Conservation (phyloP, 1,284 basidiomycete species). For the Mycena sp. region DNA sequence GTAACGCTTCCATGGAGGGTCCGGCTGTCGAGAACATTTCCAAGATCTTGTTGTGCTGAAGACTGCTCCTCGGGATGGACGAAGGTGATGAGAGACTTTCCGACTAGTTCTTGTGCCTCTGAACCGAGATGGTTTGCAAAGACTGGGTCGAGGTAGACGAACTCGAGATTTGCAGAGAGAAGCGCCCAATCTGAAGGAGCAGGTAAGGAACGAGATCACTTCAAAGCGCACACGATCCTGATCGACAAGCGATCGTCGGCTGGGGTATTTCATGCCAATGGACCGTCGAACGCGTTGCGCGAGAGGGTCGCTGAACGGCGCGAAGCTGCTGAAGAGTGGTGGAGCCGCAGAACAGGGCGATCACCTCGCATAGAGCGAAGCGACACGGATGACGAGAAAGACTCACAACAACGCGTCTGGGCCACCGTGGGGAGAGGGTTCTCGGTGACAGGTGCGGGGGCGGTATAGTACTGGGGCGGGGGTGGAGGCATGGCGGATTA, state of each 20-base stretch:
- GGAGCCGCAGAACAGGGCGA: conserved; percentile 2
- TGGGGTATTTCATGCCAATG: background rate
- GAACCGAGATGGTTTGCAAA: conserved; percentile 81
- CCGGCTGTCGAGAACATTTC: conserved; percentile 81
- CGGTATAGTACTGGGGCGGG: conserved; percentile 40
- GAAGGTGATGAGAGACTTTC: conserved; percentile 84
- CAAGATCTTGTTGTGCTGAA: conserved; percentile 82
- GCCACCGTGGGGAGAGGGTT: conserved; percentile 64
- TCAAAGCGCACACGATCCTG: conserved; percentile 40
- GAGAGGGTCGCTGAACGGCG: background rate
- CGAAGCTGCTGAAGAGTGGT: background rate
- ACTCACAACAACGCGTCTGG: conserved; percentile 81
- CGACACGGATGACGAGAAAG: conserved; percentile 34
- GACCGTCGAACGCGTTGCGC: conserved; percentile 27
- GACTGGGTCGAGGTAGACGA: conserved; percentile 92
- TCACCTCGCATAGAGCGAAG: conserved; percentile 27
- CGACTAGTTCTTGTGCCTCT: conserved; percentile 77
- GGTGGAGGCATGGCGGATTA: conserved; percentile 33
- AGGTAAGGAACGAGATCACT: conserved; percentile 33
- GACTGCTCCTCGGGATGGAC: conserved; percentile 92
- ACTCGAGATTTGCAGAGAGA: conserved; percentile 78
- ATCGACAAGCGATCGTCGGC: conserved; percentile 49
- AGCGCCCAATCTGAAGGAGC: conserved; percentile 72
- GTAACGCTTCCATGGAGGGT: conserved; percentile 94
- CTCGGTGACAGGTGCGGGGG: conserved; percentile 11